These are phyloP conservation scores for Candida saitoana DNA, from an alignment of 805 yeast species.

Conservation along the genomic window DNA sequence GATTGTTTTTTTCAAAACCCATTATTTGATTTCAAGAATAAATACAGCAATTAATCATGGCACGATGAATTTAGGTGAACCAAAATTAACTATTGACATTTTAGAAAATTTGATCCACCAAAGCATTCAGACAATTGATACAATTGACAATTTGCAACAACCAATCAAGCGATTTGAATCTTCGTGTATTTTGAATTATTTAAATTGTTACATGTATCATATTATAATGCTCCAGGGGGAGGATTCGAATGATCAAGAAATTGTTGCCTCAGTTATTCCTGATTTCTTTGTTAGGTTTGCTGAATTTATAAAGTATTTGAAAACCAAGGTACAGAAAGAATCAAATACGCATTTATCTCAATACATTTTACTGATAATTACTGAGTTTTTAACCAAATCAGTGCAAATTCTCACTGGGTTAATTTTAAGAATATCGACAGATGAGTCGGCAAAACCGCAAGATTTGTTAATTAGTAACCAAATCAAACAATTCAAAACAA, in stretches of 20 bases:
- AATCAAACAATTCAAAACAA: conserved; percentile 2
- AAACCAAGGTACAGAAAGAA: neutral
- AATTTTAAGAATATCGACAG: conserved; percentile 20
- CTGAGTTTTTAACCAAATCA: conserved; percentile 27
- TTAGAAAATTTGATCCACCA: conserved; percentile 20
- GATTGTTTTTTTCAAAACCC: conserved; percentile 17
- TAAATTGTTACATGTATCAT: conserved; percentile 24
- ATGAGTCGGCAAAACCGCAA: conserved; percentile 8
- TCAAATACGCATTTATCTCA: conserved; percentile 8
- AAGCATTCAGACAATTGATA: conserved; percentile 9
- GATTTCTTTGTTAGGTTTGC: conserved; percentile 8
- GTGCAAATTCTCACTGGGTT: conserved; percentile 32
- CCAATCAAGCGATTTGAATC: conserved; percentile 15
- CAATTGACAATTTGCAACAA: neutral
- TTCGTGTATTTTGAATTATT: conserved; percentile 22
- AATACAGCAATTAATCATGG: conserved; percentile 19
- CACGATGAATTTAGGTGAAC: conserved; percentile 16
- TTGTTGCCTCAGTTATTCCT: conserved; percentile 6
- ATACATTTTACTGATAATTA: conserved; percentile 22
- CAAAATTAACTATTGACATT: conserved; percentile 16
- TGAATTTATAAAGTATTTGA: conserved; percentile 7
- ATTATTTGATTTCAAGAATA: conserved; percentile 27
- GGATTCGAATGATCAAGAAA: conserved; percentile 13
- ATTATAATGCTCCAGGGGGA: conserved; percentile 34
- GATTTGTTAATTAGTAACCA: conserved; percentile 5